phyloP scores from a whole-genome alignment of 177 flowering plant genomes.

The Vitis hybrid region DNA sequence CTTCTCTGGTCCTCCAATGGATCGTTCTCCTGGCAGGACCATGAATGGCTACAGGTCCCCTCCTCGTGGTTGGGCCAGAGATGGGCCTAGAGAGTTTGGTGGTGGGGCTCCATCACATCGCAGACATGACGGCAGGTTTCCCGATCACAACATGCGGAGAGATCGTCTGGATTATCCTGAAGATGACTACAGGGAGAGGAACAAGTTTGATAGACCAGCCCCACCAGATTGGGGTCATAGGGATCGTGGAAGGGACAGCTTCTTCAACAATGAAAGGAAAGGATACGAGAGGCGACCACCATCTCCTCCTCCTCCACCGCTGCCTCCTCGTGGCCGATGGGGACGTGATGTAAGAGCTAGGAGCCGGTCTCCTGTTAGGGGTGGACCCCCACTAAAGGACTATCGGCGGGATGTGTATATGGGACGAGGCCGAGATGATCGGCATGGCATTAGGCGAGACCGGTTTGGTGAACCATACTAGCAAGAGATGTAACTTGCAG shows the following conservation, averaged over 20 bases:
- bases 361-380: conserved; percentile 77
- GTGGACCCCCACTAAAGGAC: conserved; percentile 48
- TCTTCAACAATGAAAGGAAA: conserved; percentile 42
- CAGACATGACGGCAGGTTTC: conserved; percentile 64
- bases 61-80: conserved; percentile 69
- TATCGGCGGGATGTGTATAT: conserved; percentile 48
- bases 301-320: conserved; percentile 37
- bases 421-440: conserved; percentile 57
- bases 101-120: conserved; percentile 41
- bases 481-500: not conserved
- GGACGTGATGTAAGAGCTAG: conserved; percentile 59
- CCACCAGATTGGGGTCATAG: conserved; percentile 58
- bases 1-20: conserved; percentile 54
- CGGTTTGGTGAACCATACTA: conserved; percentile 38
- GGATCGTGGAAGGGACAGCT: conserved; percentile 53
- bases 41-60: conserved; percentile 73
- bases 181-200: conserved; percentile 55
- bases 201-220: conserved; percentile 54
- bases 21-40: conserved; percentile 60
- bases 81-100: conserved; percentile 61
- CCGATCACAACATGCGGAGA: conserved; percentile 49
- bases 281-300: conserved; percentile 45
- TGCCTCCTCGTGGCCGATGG: conserved; percentile 55
- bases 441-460: conserved; percentile 47
- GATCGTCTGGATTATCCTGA: conserved; percentile 52